Evolutionary conservation across 805 yeast species (phyloP).

Genomic region (Candida verbasci): DNA sequence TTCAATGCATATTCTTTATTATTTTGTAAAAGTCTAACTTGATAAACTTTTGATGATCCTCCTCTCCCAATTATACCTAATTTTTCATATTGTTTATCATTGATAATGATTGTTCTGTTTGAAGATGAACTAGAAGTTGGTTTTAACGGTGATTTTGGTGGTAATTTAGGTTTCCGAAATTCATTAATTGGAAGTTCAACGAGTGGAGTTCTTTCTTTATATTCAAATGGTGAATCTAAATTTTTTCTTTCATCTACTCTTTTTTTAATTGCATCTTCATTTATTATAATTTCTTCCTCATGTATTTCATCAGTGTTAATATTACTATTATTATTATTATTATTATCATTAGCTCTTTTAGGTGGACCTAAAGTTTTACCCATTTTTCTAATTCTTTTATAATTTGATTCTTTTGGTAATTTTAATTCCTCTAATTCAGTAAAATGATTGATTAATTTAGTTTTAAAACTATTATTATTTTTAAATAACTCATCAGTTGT

Average conservation of each 20-base stretch:
- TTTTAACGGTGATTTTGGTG: conserved; percentile 10
- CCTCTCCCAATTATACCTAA: conserved; percentile 84
- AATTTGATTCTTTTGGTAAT: background rate
- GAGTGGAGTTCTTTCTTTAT: conserved; percentile 7
- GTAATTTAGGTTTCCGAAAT: conserved; percentile 32
- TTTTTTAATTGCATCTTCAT: conserved; percentile 14
- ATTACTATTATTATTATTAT: no score
- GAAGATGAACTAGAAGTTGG: conserved; percentile 10
- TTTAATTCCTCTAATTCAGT: conserved; percentile 9
- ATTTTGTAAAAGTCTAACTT: conserved; percentile 51
- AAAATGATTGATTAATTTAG: conserved; percentile 33
- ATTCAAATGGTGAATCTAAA: background rate
- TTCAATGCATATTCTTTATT: conserved; percentile 73
- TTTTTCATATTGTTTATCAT: conserved; percentile 64
- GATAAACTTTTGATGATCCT: conserved; percentile 88
- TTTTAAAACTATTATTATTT: conserved; percentile 16
- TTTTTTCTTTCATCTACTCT: conserved; percentile 20
- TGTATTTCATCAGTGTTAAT: conserved; percentile 15
- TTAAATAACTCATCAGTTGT: conserved; percentile 29
- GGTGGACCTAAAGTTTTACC: conserved; percentile 47
- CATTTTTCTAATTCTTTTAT: conserved; percentile 32
- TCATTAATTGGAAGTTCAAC: conserved; percentile 12
- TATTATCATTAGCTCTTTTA: conserved; percentile 28
- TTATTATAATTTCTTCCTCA: conserved; percentile 10
- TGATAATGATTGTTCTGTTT: conserved; percentile 34